Conservation (phyloP, 345 rosid species). For the Cardamine chenopodiifolia region DNA sequence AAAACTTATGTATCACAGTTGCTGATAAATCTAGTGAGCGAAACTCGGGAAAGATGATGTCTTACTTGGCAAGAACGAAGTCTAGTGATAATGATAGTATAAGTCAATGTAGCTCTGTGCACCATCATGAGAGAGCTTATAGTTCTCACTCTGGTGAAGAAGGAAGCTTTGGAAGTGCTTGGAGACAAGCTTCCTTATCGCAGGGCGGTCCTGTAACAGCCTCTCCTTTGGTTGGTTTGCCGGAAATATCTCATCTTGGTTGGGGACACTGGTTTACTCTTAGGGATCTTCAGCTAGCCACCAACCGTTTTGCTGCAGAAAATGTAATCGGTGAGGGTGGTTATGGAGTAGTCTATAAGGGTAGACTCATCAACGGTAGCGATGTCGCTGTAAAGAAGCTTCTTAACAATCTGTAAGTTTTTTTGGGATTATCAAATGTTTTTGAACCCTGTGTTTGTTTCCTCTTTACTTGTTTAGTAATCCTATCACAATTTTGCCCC, state of each 20-base stretch:
- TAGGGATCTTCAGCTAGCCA: slow-evolving; percentile 88
- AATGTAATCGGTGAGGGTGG: slow-evolving; percentile 98
- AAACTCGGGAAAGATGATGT: slow-evolving; percentile 60
- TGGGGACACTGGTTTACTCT: slow-evolving; percentile 99
- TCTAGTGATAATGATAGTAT: slow-evolving; percentile 81
- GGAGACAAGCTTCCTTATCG: slow-evolving; percentile 74
- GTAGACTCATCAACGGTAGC: slow-evolving; percentile 80
- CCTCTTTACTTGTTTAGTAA: slow-evolving; percentile 4
- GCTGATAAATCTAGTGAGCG: slow-evolving; percentile 63
- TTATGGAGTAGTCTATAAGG: slow-evolving; percentile 90
- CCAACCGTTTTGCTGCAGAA: slow-evolving; percentile 69
- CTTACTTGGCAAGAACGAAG: slow-evolving; percentile 65
- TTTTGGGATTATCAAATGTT: slow-evolving; percentile 18
- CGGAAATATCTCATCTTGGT: slow-evolving; percentile 93
- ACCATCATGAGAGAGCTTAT: slow-evolving; percentile 70
- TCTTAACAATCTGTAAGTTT: slow-evolving; percentile 85
- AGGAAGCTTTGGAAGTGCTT: slow-evolving; percentile 73
- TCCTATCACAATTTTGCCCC: neutral
- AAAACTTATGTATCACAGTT: slow-evolving; percentile 42
- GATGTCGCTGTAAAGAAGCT: slow-evolving; percentile 98
- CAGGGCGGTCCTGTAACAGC: slow-evolving; percentile 71
- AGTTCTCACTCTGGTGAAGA: slow-evolving; percentile 90
- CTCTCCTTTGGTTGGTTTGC: slow-evolving; percentile 90
- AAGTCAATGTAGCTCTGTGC: slow-evolving; percentile 81
- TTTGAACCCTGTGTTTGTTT: slow-evolving; percentile 19